These are phyloP conservation scores for Niveomyces coronatus DNA, from an alignment of 2,329 filamentous ascomycete species.

Conservation along the genomic window DNA sequence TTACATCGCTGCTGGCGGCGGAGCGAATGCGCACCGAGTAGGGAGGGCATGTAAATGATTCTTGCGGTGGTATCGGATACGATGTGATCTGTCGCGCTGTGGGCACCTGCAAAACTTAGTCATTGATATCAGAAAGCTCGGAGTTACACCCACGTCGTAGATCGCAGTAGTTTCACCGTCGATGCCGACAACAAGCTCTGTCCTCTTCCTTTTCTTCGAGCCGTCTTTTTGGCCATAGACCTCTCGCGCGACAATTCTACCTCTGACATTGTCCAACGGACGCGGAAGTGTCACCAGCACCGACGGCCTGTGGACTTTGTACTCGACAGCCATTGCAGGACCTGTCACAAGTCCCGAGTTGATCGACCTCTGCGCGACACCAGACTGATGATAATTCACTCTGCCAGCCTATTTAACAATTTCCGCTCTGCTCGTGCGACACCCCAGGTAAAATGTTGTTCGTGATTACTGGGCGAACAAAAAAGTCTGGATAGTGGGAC, in stretches of 20 bases:
- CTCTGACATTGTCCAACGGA: constrained; percentile 42
- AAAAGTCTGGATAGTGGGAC: constrained; percentile 26
- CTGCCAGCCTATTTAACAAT: background rate
- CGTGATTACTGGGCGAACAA: constrained; percentile 21
- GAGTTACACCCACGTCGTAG: constrained; percentile 44
- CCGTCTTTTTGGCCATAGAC: constrained; percentile 49
- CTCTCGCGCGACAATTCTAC: constrained; percentile 46
- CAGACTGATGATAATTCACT: too few relatives aligned
- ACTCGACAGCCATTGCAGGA: constrained; percentile 44
- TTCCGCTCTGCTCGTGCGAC: constrained; percentile 10
- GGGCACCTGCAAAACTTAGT: constrained; percentile 36
- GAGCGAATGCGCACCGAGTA: constrained; percentile 46
- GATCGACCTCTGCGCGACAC: too few relatives aligned
- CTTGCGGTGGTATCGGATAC: constrained; percentile 56
- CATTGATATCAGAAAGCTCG: background rate
- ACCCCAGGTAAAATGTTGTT: constrained; percentile 25
- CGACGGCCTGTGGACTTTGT: constrained; percentile 55
- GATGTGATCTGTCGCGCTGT: constrained; percentile 53
- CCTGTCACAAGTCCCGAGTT: too few relatives aligned
- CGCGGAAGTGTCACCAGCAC: constrained; percentile 49
- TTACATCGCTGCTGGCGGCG: constrained; percentile 35
- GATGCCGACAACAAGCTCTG: constrained; percentile 52
- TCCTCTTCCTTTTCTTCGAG: constrained; percentile 50
- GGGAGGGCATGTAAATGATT: constrained; percentile 51
- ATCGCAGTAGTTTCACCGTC: constrained; percentile 57